phyloP scores from a whole-genome alignment of 2,329 filamentous ascomycete species.

The Alternaria atra region DNA sequence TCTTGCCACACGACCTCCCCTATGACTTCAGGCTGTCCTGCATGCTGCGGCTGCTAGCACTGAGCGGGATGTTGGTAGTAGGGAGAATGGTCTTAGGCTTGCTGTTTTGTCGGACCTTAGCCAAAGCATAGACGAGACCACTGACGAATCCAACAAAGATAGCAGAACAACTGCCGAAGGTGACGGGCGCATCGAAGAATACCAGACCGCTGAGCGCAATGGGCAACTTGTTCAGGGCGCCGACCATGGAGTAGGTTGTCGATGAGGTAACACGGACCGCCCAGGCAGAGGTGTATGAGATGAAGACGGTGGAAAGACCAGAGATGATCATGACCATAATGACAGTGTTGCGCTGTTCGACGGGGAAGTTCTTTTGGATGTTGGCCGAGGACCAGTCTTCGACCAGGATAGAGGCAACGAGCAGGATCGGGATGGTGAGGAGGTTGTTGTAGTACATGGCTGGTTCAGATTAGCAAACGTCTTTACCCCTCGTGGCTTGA shows the following conservation, averaged over 20 bases:
- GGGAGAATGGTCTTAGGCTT: constrained; percentile 74
- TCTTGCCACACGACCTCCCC: background rate
- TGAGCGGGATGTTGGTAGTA: constrained; percentile 73
- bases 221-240: constrained; percentile 96
- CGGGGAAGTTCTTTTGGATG: constrained; percentile 85
- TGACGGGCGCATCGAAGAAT: constrained; percentile 95
- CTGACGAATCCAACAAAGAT: constrained; percentile 92
- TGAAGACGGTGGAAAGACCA: constrained; percentile 91
- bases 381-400: constrained; percentile 95
- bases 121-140: constrained; percentile 87
- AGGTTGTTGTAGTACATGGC: constrained; percentile 99
- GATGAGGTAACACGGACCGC: constrained; percentile 97
- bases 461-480: constrained; percentile 53
- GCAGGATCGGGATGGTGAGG: constrained; percentile 89
- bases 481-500: no score
- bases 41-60: constrained; percentile 90
- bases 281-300: constrained; percentile 99
- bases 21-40: constrained; percentile 77
- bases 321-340: constrained; percentile 93
- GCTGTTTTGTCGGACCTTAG: constrained; percentile 82
- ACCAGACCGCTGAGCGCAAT: constrained; percentile 91
- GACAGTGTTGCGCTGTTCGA: constrained; percentile 79
- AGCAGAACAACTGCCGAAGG: constrained; percentile 88
- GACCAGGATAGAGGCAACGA: constrained; percentile 79
- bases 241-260: constrained; percentile 99